Evolutionary conservation across 1,284 basidiomycete genomes (phyloP), one percentile per base, ranked within the genome.

Genomic region (Cryptococcus sp.): DNA sequence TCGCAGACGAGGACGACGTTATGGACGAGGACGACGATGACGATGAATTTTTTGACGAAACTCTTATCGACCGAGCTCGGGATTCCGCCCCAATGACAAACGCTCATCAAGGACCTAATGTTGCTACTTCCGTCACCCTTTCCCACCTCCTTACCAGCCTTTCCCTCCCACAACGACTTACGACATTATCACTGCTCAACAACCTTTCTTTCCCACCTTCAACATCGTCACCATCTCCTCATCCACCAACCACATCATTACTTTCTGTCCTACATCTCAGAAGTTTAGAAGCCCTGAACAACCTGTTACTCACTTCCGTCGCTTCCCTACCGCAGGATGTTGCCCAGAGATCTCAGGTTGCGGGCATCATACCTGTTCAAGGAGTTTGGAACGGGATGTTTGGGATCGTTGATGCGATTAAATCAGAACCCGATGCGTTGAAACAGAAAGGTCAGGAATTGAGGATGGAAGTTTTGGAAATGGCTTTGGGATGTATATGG

Each of bases 261-360:
- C 82, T 95, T 41, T 83, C 86, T 58, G 83, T 86, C 1, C 83
- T 95, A 46, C 91, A 95, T 70, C 80, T 90, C 50, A 82, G 86
- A 58, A 89, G 91, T 5, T 80, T 94, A 49, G 91, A 95, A 73
- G 92, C 90, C 64, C 81, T 96, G 55, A 94, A 91, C 72, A 96
- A 97, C 73, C 81, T 93, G 13, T 87, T 94, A 66, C 80, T 95
- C 49, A 86, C 89, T 1, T 80, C 75, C 10, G 71, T 73, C 4
- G 72, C 76, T 1, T 66, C 68, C 38, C 41, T 89, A 30, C 81
- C 85, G 4, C 72, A 82, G 0, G 58, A 52, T 23, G 49, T 61
- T 2, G 46, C 41, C 32, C 59, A 58, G 8, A 10, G 50, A 37
- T 34, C 62, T 15, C 62, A 66, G 34, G n/a, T 59, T 14, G 37